Evolutionary conservation across 192 early-diverging fungal genomes (phyloP).

Genomic region (Geranomyces variabilis): DNA sequence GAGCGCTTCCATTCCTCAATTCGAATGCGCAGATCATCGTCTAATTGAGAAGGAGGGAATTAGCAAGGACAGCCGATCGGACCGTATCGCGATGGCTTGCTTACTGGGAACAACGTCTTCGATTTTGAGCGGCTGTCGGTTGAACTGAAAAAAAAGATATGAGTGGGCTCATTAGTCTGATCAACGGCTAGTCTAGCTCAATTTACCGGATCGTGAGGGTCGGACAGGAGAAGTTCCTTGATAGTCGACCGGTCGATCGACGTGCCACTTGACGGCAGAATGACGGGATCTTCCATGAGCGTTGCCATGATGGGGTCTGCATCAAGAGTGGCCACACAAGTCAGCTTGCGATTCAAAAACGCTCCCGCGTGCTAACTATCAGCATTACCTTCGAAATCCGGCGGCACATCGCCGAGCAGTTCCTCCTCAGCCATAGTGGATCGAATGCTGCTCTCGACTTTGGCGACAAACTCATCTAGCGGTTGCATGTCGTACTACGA

Average conservation of each 20-base stretch:
- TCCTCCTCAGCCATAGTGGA: slow-evolving; percentile 72
- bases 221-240: slow-evolving; percentile 83
- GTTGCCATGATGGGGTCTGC: slow-evolving; percentile 42
- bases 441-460: slow-evolving; percentile 72
- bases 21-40: slow-evolving; percentile 56
- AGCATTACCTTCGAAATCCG: slow-evolving; percentile 79
- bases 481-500: no score
- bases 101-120: slow-evolving; percentile 85
- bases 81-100: no score
- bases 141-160: slow-evolving; percentile 55
- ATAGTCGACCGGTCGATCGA: slow-evolving; percentile 90
- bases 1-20: slow-evolving; percentile 53
- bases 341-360: no score
- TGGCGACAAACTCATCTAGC: slow-evolving; percentile 61
- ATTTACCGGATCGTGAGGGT: slow-evolving; percentile 77
- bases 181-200: neutral
- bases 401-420: slow-evolving; percentile 79
- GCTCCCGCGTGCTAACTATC: no score
- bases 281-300: slow-evolving; percentile 92
- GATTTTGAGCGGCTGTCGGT: slow-evolving; percentile 83
- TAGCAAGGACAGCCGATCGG: neutral
- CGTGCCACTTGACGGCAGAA: slow-evolving; percentile 78
- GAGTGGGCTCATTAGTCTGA: neutral
- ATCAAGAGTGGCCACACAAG: slow-evolving; percentile 72
- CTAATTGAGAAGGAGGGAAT: slow-evolving; percentile 30